These are phyloP conservation scores for Chrysoporthe cubensis DNA, from an alignment of 2,329 filamentous ascomycete species.

Conservation along the genomic window DNA sequence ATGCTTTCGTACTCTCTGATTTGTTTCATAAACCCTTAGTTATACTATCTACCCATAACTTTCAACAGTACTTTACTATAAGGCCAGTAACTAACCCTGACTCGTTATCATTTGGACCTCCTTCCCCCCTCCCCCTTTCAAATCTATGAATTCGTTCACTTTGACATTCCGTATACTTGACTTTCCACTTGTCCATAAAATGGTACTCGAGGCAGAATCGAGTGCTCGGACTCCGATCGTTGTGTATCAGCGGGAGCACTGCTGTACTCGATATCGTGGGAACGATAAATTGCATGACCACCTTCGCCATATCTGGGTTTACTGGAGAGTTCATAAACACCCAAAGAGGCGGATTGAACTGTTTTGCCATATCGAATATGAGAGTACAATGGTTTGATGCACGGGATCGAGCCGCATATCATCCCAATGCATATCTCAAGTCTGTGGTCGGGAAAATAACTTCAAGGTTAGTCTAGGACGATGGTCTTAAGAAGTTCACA, in stretches of 20 bases:
- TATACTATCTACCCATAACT: too few relatives aligned
- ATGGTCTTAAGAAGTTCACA: too few relatives aligned
- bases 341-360: neutral
- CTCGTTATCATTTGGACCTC: too few relatives aligned
- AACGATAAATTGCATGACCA: neutral
- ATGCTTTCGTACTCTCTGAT: too few relatives aligned
- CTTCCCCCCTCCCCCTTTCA: too few relatives aligned
- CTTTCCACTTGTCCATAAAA: too few relatives aligned
- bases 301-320: neutral
- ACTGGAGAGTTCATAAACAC: neutral
- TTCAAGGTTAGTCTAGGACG: neutral
- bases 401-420: constrained; percentile 9
- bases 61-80: too few relatives aligned
- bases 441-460: neutral
- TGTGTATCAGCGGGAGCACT: neutral
- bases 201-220: neutral
- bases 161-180: too few relatives aligned
- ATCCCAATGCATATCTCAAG: constrained; percentile 8
- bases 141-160: too few relatives aligned
- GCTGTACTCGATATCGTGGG: constrained; percentile 1
- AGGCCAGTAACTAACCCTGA: too few relatives aligned
- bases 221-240: neutral
- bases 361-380: neutral
- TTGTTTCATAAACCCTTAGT: too few relatives aligned
- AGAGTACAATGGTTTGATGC: constrained; percentile 5